phyloP scores from a whole-genome alignment of 139 green algal genomes.

The Volvox africanus region DNA sequence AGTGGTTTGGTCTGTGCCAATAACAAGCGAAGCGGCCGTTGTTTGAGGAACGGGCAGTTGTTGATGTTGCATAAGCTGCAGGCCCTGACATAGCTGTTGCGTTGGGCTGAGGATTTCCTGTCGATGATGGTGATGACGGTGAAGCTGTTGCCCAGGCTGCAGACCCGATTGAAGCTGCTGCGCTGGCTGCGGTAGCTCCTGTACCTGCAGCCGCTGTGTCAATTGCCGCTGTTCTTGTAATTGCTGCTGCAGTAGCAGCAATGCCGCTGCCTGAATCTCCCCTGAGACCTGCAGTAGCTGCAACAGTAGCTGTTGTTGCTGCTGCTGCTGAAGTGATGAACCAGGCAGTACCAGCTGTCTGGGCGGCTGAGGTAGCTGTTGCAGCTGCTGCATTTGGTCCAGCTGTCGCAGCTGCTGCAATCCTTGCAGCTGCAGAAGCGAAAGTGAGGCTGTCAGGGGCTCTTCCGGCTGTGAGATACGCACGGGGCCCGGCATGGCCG shows the following conservation, averaged over 20 bases:
- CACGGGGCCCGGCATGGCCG: neutral
- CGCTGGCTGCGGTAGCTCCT: neutral
- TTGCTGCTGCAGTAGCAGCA: neutral
- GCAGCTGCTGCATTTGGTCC: neutral
- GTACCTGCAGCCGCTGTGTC: neutral
- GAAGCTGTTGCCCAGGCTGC: too few species aligned
- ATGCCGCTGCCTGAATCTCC: neutral
- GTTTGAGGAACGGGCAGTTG: neutral
- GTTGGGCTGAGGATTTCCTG: neutral
- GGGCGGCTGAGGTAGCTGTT: neutral
- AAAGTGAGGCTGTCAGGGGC: neutral
- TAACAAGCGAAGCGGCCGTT: too few species aligned
- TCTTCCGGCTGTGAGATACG: neutral
- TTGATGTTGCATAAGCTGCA: neutral
- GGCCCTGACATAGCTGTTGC: too few species aligned
- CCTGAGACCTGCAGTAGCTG: neutral
- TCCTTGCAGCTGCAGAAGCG: constrained; percentile 12
- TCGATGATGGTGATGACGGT: neutral
- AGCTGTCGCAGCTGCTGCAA: neutral
- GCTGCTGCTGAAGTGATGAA: neutral
- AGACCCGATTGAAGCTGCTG: neutral
- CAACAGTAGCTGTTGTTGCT: neutral
- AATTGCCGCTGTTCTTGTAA: neutral
- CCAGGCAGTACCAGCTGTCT: neutral
- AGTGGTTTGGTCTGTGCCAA: too few species aligned